Evolutionary conservation across 371 early-diverging fungal genomes (phyloP).

Genomic region (Parasitella parasitica): DNA sequence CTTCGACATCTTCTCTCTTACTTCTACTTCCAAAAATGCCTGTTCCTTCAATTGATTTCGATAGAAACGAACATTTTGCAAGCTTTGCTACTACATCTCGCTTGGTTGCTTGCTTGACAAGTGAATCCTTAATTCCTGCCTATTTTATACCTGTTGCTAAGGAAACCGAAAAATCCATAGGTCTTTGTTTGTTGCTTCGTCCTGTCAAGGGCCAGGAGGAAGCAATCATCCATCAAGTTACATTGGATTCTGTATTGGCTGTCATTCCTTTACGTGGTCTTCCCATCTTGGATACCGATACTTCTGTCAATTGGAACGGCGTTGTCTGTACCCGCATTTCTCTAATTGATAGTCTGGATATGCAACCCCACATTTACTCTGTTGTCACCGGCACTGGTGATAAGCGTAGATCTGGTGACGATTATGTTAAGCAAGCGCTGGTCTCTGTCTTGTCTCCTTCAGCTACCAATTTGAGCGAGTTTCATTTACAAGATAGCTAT

Average conservation of each 20-base stretch:
- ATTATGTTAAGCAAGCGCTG: conserved; percentile 4
- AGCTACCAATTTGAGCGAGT: neutral
- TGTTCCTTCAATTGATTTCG: conserved; percentile 17
- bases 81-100: conserved; percentile 62
- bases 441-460: neutral
- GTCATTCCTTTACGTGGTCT: conserved; percentile 44
- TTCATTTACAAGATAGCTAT: conserved; percentile 29
- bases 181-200: conserved; percentile 27
- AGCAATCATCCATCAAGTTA: conserved; percentile 5
- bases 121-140: conserved; percentile 55
- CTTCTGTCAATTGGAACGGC: conserved; percentile 19
- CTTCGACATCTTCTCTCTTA: too few species aligned
- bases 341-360: conserved; percentile 45
- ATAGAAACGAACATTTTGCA: conserved; percentile 40
- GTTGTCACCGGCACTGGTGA: neutral
- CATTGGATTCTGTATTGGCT: conserved; percentile 29
- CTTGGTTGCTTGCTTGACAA: conserved; percentile 58
- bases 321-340: conserved; percentile 32
- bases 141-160: conserved; percentile 30
- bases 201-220: conserved; percentile 9
- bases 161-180: conserved; percentile 2
- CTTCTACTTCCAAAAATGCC: too few species aligned
- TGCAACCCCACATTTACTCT: conserved; percentile 44
- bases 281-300: conserved; percentile 27
- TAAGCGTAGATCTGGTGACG: neutral